These are phyloP conservation scores for Pleurotus tuber-regium DNA, from an alignment of 768 basidiomycete species.

Conservation along the genomic window DNA sequence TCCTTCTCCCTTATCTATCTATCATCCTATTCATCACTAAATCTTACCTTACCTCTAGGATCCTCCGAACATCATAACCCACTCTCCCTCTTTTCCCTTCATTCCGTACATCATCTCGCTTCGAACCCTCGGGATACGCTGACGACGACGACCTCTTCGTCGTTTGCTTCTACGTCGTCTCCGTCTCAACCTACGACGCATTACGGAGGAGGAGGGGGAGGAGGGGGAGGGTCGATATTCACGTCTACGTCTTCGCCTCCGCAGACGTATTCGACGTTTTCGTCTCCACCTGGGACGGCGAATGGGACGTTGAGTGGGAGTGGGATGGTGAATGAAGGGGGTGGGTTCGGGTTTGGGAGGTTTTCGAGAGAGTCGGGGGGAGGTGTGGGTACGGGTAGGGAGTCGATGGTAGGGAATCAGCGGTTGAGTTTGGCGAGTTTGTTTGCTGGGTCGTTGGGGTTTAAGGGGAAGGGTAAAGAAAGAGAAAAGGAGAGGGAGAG, in stretches of 20 bases:
- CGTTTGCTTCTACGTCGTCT: neutral
- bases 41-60: too few species aligned
- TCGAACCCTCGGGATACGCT: constrained; percentile 3
- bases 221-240: too few species aligned
- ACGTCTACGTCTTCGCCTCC: constrained; percentile 7
- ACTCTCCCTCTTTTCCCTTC: too few species aligned
- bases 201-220: too few species aligned
- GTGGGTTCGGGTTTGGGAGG: too few species aligned
- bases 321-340: neutral
- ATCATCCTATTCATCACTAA: too few species aligned
- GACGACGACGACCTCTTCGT: neutral
- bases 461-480: constrained; percentile 5
- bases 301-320: too few species aligned
- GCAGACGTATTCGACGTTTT: constrained; percentile 4
- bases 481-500: neutral
- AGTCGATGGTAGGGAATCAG: neutral
- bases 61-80: neutral
- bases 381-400: neutral
- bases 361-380: neutral
- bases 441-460: constrained; percentile 1
- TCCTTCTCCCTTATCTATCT: neutral
- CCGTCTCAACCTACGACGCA: neutral
- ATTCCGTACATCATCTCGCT: neutral
- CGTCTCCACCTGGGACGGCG: constrained; percentile 4
- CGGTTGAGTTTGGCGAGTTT: constrained; percentile 10